Percentiles rank a stretch among this genome's conserved stretches.
These are phyloP conservation scores for Agaricus subrufescens DNA, from an alignment of 768 basidiomycete species.

Conservation along the genomic window DNA sequence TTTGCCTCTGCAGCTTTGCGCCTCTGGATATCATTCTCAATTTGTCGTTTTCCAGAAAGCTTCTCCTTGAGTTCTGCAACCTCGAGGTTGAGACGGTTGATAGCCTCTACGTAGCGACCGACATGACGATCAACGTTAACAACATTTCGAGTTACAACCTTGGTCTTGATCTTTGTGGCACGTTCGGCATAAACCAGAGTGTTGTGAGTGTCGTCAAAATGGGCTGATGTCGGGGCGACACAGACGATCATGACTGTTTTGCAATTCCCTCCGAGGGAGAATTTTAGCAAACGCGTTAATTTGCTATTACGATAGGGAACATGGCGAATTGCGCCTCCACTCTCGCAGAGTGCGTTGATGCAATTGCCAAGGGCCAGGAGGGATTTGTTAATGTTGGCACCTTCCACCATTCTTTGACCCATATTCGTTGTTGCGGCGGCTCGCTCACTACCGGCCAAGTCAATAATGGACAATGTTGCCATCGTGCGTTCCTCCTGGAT, in stretches of 20 bases:
- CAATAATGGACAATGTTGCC: conserved; percentile 95
- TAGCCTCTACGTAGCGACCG: conserved; percentile 92
- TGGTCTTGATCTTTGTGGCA: conserved; percentile 97
- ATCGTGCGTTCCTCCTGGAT: conserved; percentile 78
- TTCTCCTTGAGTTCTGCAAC: conserved; percentile 84
- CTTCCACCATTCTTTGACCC: conserved; percentile 97
- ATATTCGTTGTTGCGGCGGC: conserved; percentile 96
- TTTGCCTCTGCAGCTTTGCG: conserved; percentile 69
- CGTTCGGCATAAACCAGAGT: conserved; percentile 97
- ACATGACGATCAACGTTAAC: conserved; percentile 95
- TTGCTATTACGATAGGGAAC: conserved; percentile 98
- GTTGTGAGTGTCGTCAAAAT: conserved; percentile 99
- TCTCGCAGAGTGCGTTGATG: conserved; percentile 97
- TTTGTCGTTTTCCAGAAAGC: conserved; percentile 63
- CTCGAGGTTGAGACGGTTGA: conserved; percentile 81
- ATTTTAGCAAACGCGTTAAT: conserved; percentile 94
- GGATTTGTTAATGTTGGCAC: conserved; percentile 99
- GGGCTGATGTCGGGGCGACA: conserved; percentile 88
- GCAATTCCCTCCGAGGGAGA: conserved; percentile 97
- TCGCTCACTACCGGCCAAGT: conserved; percentile 95
- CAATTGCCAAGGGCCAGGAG: conserved; percentile 96
- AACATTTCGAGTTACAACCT: conserved; percentile 92
- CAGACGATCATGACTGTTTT: conserved; percentile 99
- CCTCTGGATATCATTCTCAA: conserved; percentile 58
- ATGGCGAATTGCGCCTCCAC: conserved; percentile 82